These are phyloP conservation scores for Irineochytrium annulatum DNA, from an alignment of 192 early-diverging fungal species.

Conservation along the genomic window DNA sequence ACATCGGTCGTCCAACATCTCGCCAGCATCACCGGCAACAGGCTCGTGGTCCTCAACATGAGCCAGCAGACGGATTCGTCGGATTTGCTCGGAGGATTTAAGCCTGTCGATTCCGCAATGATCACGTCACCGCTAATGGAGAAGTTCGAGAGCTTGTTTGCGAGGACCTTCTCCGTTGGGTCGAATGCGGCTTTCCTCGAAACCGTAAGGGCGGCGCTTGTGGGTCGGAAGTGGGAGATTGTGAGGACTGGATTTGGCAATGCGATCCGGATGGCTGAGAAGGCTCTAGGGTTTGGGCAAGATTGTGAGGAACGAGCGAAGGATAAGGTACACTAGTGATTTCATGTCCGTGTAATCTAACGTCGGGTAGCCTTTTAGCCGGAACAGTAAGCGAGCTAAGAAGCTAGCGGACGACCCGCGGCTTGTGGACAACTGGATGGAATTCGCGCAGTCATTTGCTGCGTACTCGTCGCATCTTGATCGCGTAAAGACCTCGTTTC, in stretches of 20 bases:
- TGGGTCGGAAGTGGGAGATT: conserved; percentile 78
- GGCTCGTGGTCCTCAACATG: conserved; percentile 90
- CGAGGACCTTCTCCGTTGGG: conserved; percentile 78
- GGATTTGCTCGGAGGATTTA: conserved; percentile 95
- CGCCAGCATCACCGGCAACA: conserved; percentile 66
- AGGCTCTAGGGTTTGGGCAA: conserved; percentile 31
- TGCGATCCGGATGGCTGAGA: conserved; percentile 74
- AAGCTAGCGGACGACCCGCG: conserved; percentile 32
- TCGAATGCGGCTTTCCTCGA: conserved; percentile 86
- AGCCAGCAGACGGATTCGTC: conserved; percentile 93
- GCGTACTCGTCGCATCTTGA: conserved; percentile 74
- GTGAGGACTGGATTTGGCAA: conserved; percentile 71
- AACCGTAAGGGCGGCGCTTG: conserved; percentile 64
- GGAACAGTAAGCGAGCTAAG: conserved; percentile 23
- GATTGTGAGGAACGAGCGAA: too few species aligned
- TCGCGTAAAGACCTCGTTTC: conserved; percentile 65
- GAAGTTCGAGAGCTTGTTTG: conserved; percentile 82
- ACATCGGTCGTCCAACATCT: conserved; percentile 93
- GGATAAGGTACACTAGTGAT: background rate
- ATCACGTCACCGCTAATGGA: conserved; percentile 78
- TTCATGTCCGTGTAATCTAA: conserved; percentile 31
- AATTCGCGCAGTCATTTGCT: conserved; percentile 58
- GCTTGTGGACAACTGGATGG: conserved; percentile 68
- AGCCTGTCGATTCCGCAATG: conserved; percentile 82
- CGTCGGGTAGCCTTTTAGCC: too few species aligned